A percentile compares a stretch with the other conserved stretches of the same genome.
These are phyloP conservation scores for Cyberlindnera mississippiensis DNA, from an alignment of 805 yeast genomes.

Conservation along the genomic window DNA sequence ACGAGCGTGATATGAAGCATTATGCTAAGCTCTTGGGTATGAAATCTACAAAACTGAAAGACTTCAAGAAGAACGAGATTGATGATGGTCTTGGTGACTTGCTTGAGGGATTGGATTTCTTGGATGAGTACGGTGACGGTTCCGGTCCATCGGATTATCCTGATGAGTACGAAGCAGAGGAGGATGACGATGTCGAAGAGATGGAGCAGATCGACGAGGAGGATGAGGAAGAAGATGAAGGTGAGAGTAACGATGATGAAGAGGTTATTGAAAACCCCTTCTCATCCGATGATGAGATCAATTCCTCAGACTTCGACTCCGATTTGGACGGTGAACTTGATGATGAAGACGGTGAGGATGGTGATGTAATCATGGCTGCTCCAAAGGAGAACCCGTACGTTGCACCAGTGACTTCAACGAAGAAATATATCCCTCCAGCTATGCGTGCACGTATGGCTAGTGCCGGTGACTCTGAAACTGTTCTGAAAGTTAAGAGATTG, in stretches of 20 bases:
- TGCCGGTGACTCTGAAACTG: conserved; percentile 41
- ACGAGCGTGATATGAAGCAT: conserved; percentile 75
- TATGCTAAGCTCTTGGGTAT: conserved; percentile 81
- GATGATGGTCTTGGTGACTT: conserved; percentile 82
- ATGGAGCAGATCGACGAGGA: conserved; percentile 17
- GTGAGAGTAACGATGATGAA: conserved; percentile 26
- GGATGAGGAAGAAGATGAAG: conserved; percentile 24
- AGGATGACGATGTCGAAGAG: conserved; percentile 25
- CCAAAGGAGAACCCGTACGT: conserved; percentile 71
- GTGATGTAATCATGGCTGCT: conserved; percentile 29
- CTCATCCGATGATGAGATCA: conserved; percentile 39
- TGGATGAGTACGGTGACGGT: conserved; percentile 33
- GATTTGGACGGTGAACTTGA: conserved; percentile 36
- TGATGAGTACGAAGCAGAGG: conserved; percentile 19
- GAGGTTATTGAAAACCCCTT: conserved; percentile 31
- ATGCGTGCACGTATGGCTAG: conserved; percentile 48
- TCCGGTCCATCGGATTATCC: conserved; percentile 23
- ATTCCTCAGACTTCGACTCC: conserved; percentile 41
- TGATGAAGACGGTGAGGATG: conserved; percentile 27
- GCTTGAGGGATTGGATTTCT: conserved; percentile 58
- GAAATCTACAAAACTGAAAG: conserved; percentile 47
- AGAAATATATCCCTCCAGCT: conserved; percentile 83
- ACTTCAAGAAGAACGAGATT: conserved; percentile 47
- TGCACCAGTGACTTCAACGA: conserved; percentile 44
- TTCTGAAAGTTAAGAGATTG: conserved; percentile 48